Base-by-base conservation (phyloP, 352 stramenopile species). In the Globisporangium barbulae region DNA sequence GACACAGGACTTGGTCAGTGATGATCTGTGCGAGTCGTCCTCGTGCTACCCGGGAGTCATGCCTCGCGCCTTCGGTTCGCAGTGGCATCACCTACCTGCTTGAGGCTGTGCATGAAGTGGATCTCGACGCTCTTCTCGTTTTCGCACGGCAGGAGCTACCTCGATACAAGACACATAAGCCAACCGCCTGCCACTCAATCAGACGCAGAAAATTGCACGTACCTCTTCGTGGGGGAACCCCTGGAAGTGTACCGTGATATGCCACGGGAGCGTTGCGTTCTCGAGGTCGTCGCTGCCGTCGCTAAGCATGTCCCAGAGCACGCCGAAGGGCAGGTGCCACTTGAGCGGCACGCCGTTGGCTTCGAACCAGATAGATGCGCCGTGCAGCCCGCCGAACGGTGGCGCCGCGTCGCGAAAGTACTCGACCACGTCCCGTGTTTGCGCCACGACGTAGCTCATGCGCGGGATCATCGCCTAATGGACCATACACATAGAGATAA, bases 21-120 rank as follows among this genome's bases (percentile, higher is more conserved):
- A 9, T 17, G 35, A 17, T 12, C 33, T 17, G 13, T 21, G 48
- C n/a, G 25, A 5, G 25, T 28, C 25, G 25, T 28, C 25, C 25
- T 28, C 25, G 25, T 28, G 25, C 25, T 28, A 28, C 25, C 25
- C 25, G 25, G 25, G 25, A 28, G 25, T 28, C 25, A 28, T 28
- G 25, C 25, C 25, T 28, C 25, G 12, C 3, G 2, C 31, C 47
- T 53, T 28, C 42, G 15, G 7, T 22, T 44, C 31, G 12, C 22
- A 54, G 21, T 3, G 6, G 2, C 21, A 53, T 12, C 10, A 12
- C 12, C 12, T 64, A 79, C 72, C 64, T 94, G 85, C 66, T 94
- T 94, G 41, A 91, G 74, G 58, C 79, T 89, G 73, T 94, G 83
- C 83, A 94, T 94, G 49, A 93, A 94, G 71, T 93, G 79, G 19